phyloP scores from a whole-genome alignment of 2,329 filamentous ascomycete genomes.

The Lomentospora prolificans region DNA sequence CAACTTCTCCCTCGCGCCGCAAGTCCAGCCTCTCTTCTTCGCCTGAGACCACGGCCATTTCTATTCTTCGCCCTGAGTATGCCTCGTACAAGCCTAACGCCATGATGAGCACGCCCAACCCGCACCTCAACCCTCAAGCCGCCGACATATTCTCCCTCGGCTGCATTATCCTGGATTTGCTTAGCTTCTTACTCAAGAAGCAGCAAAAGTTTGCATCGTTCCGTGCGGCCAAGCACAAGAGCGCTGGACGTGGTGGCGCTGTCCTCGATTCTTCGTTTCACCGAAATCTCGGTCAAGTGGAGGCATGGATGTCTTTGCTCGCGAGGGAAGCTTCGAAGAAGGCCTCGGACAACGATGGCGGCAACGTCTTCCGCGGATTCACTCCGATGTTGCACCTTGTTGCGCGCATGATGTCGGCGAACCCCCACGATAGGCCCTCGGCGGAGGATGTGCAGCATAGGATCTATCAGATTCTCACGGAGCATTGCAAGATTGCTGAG shows the following conservation, averaged over 20 bases:
- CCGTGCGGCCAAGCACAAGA: conserved; percentile 56
- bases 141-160: conserved; percentile 66
- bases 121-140: conserved; percentile 41
- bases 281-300: conserved; percentile 57
- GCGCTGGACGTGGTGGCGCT: conserved; percentile 45
- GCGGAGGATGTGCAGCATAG: conserved; percentile 41
- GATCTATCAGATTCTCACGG: conserved; percentile 42
- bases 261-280: conserved; percentile 64
- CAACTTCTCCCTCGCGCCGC: conserved; percentile 22
- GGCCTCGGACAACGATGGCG: conserved; percentile 26
- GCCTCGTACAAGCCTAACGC: conserved; percentile 18
- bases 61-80: conserved; percentile 24
- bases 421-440: conserved; percentile 42
- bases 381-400: conserved; percentile 42
- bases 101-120: conserved; percentile 27
- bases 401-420: conserved; percentile 41
- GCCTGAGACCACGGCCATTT: conserved; percentile 24
- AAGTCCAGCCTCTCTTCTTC: conserved; percentile 23
- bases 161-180: conserved; percentile 61
- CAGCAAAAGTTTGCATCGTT: conserved; percentile 56
- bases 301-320: conserved; percentile 55
- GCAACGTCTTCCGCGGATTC: conserved; percentile 39
- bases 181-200: conserved; percentile 60
- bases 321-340: conserved; percentile 48
- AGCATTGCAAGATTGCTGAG: conserved; percentile 34